phyloP scores from a whole-genome alignment of 495 filamentous ascomycete genomes.

The Aspergillus saccharolyticus region DNA sequence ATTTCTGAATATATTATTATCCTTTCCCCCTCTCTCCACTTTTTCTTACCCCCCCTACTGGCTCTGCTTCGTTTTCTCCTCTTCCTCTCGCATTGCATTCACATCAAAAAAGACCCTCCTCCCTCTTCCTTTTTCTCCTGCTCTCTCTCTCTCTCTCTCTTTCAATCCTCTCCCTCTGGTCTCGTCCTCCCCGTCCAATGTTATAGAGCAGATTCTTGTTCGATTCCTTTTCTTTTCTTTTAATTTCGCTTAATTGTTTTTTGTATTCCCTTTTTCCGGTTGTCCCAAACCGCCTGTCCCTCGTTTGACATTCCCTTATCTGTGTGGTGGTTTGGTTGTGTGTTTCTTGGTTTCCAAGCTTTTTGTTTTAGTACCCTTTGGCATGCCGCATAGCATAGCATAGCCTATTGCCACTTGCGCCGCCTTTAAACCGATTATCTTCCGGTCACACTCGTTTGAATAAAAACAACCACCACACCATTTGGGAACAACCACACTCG shows the following conservation, averaged over 20 bases:
- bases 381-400: neutral
- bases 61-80: neutral
- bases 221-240: constrained; percentile 17
- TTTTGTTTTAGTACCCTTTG: constrained; percentile 1
- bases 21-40: constrained; percentile 4
- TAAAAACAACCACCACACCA: constrained; percentile 1
- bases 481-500: constrained; percentile 1
- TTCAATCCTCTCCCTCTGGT: constrained; percentile 7
- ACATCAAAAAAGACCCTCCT: neutral
- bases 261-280: constrained; percentile 21
- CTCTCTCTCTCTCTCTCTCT: constrained; percentile 11
- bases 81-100: constrained; percentile 1
- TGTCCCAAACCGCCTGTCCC: constrained; percentile 24
- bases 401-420: too few species aligned
- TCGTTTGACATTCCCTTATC: constrained; percentile 18
- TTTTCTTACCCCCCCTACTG: neutral
- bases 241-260: constrained; percentile 21
- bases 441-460: constrained; percentile 5
- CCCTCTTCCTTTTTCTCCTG: neutral
- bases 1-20: constrained; percentile 10
- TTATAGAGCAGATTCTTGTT: constrained; percentile 18
- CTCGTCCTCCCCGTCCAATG: constrained; percentile 16
- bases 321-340: constrained; percentile 7
- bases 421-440: too few species aligned
- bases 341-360: neutral